A percentile compares a stretch with the other conserved stretches of the same genome.
phyloP scores from a whole-genome alignment of 208 protist species.

The Trypanosoma mega region DNA sequence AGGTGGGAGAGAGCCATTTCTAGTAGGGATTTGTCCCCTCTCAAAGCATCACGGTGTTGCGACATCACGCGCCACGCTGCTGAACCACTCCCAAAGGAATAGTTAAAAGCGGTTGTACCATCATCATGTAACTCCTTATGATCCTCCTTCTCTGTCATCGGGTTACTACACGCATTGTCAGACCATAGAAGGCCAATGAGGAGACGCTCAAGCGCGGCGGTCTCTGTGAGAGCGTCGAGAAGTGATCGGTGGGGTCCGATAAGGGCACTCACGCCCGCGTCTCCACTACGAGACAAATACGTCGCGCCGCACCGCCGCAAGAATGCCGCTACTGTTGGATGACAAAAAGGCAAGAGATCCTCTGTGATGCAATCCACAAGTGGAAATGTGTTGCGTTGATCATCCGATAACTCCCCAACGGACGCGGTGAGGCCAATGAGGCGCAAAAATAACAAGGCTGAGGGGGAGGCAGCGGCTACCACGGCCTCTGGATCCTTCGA shows the following conservation, averaged over 20 bases:
- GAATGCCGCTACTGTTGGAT: constrained; percentile 25
- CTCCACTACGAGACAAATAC: constrained; percentile 41
- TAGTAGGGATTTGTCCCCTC: constrained; percentile 3
- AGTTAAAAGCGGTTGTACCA: neutral
- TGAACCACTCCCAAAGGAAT: constrained; percentile 57
- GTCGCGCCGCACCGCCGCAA: constrained; percentile 29
- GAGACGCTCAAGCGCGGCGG: constrained; percentile 38
- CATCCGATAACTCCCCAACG: neutral
- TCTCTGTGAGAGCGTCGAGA: constrained; percentile 35
- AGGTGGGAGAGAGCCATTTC: constrained; percentile 34
- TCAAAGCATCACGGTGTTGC: constrained; percentile 26
- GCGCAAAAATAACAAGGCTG: constrained; percentile 30
- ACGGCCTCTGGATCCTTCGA: too few relatives aligned
- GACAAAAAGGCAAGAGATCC: constrained; percentile 34
- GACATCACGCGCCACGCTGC: constrained; percentile 61
- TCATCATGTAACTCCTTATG: too few relatives aligned
- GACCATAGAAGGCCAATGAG: constrained; percentile 60
- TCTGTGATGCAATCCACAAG: constrained; percentile 22
- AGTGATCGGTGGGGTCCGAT: constrained; percentile 19
- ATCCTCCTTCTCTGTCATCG: too few relatives aligned
- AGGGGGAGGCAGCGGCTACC: constrained; percentile 21
- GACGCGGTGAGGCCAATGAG: constrained; percentile 25
- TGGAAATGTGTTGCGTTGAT: constrained; percentile 12
- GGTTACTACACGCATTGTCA: too few relatives aligned
- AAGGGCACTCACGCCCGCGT: constrained; percentile 34